These are phyloP conservation scores for Graphiopsis chlorocephala DNA, from an alignment of 2,329 filamentous ascomycete genomes.

Conservation along the genomic window DNA sequence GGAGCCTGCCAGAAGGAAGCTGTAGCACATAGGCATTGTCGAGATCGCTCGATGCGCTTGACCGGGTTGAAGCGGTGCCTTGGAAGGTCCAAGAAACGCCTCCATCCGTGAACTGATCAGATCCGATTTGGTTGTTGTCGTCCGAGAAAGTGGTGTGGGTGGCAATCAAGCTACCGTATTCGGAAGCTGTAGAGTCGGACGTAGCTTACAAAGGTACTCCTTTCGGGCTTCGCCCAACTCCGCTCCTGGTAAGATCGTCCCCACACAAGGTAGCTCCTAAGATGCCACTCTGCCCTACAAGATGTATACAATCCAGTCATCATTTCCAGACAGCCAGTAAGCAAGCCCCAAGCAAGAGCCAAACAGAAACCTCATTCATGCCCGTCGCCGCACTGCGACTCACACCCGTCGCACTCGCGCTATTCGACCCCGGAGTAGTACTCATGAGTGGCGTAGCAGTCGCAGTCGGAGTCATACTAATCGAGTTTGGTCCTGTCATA, in stretches of 20 bases:
- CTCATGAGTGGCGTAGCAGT: neutral
- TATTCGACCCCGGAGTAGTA: neutral
- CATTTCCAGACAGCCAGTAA: neutral
- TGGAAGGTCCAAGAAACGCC: slow-evolving; percentile 24
- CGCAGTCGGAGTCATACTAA: neutral
- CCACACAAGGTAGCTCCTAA: neutral
- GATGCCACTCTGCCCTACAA: neutral
- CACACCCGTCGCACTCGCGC: neutral
- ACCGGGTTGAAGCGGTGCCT: slow-evolving; percentile 23
- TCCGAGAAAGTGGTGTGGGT: slow-evolving; percentile 28
- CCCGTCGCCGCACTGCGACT: neutral
- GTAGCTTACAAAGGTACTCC: neutral
- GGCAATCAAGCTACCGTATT: slow-evolving; percentile 32
- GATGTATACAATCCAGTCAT: neutral
- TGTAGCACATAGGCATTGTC: slow-evolving; percentile 36
- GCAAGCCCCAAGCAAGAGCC: neutral
- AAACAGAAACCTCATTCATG: neutral
- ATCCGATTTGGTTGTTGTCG: slow-evolving; percentile 24
- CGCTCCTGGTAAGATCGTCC: no score
- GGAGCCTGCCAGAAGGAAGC: slow-evolving; percentile 33
- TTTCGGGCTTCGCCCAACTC: neutral
- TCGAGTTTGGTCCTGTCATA: neutral
- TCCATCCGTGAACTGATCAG: slow-evolving; percentile 20
- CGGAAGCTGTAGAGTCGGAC: neutral
- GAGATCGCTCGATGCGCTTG: slow-evolving; percentile 27